These are phyloP conservation scores for Microdochium paspali DNA, from an alignment of 2,329 filamentous ascomycete genomes.

Conservation along the genomic window DNA sequence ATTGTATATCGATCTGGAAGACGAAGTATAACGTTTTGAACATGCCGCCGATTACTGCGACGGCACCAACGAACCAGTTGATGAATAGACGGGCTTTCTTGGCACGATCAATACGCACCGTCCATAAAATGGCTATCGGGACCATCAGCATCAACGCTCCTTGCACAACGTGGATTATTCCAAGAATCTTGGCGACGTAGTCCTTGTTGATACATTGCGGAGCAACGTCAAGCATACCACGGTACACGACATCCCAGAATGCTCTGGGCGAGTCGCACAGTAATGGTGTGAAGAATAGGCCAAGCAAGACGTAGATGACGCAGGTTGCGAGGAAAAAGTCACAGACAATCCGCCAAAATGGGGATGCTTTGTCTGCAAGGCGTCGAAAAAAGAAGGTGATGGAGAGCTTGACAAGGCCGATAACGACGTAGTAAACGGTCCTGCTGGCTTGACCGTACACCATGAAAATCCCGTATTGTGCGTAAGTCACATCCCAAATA, in stretches of 20 bases:
- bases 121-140: background rate
- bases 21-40: background rate
- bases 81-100: background rate
- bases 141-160: background rate
- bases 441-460: background rate
- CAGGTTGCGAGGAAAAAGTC: background rate
- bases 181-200: background rate
- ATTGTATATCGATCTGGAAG: background rate
- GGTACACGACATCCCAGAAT: background rate
- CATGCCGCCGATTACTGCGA: background rate
- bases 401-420: background rate
- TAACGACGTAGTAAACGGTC: background rate
- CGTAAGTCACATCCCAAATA: slow-evolving; percentile 5
- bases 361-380: background rate
- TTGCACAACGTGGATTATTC: background rate
- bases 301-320: background rate
- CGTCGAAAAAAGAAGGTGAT: background rate
- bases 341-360: background rate
- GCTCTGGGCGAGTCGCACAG: background rate
- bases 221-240: background rate
- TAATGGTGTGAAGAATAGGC: background rate
- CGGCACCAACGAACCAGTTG: background rate
- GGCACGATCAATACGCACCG: background rate
- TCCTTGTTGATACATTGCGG: background rate
- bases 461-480: slow-evolving; percentile 1